Base-by-base conservation (phyloP, 2,329 filamentous ascomycete genomes). In the Aspergillus fumigatiaffinis region DNA sequence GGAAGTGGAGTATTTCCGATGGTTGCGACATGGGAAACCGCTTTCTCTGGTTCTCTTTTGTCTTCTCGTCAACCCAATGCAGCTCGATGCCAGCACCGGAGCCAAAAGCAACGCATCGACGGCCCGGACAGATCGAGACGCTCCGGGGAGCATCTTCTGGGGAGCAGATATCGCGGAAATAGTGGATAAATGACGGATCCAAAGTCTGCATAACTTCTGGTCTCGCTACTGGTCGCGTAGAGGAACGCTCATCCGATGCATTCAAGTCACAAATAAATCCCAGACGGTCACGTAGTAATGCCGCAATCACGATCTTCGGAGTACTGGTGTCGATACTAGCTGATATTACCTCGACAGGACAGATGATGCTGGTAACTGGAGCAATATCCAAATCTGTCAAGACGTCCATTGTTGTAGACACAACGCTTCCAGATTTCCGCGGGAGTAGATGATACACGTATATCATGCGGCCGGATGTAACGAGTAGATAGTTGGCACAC, bases 81-180 rank as follows among this genome's bases (percentile, higher is more conserved):
- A 88, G 73, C 65, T 88, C 86, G 53, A 88, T 83, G 1, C 85
- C 83, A 7, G 80, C 77, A 12, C 80, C 79, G 60, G 84, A 87
- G 14, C 86, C 86, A 73, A 88, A 89, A 8, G 85, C 86, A 35
- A 87, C 82, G 62, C 84, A 87, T 52, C 80, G 79, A 49, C 84
- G 79, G 56, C 86, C 82, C n/a, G 86, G 86, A 62, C 83, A 87
- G 35, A 89, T 82, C 0, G 86, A 82, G 9, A 88, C 80, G 42
- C 84, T 87, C n/a, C 83, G 80, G 12, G 87, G 86, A 17, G 83
- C 83, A 60, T 88, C 84, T 53, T 87, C 82, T 41, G 80, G 72
- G 1, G 81, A 84, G 65, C 86, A 87, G 44, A 89, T 66, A 59
- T 82, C 77, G 44, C 79, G 76, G 65, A 79, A 82, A 64, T 73